Evolutionary conservation across 305 asterid species (phyloP).

Genomic region (Fraxinus albicans): DNA sequence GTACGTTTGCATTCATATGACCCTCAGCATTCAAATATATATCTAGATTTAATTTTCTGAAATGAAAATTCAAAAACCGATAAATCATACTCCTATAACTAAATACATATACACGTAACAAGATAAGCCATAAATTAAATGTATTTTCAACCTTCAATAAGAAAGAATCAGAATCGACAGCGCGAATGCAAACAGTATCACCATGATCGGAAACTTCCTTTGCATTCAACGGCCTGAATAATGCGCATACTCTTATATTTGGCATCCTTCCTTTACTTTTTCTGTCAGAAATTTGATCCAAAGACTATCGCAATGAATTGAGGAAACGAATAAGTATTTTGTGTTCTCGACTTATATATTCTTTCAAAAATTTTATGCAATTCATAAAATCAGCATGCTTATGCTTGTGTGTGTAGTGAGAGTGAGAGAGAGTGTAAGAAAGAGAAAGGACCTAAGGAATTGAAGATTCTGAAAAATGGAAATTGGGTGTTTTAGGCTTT

Average conservation of each 20-base stretch:
- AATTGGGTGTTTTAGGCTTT: not conserved
- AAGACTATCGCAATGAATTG: not conserved
- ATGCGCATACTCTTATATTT: conserved; percentile 65
- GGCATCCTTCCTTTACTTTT: conserved; percentile 41
- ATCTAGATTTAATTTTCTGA: not conserved
- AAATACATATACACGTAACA: not conserved
- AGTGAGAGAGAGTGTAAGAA: not conserved
- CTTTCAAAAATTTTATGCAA: not conserved
- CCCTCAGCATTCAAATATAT: not conserved
- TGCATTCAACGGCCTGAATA: conserved; percentile 72
- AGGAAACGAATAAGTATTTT: conserved; percentile 1
- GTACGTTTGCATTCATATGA: not conserved
- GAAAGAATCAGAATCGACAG: conserved; percentile 57
- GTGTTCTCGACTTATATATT: not conserved
- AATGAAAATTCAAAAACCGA: not conserved
- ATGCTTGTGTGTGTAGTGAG: not conserved
- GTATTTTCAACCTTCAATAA: conserved; percentile 52
- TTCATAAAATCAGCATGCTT: not conserved
- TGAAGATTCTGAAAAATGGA: not conserved
- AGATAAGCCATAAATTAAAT: not conserved
- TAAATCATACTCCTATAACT: not conserved
- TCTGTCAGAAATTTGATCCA: conserved; percentile 13
- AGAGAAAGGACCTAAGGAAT: not conserved
- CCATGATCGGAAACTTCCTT: conserved; percentile 70
- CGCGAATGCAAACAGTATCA: conserved; percentile 52